Base-by-base conservation (phyloP, 225 moss, liverwort and hornwort species). In the Polytrichum formosum region DNA sequence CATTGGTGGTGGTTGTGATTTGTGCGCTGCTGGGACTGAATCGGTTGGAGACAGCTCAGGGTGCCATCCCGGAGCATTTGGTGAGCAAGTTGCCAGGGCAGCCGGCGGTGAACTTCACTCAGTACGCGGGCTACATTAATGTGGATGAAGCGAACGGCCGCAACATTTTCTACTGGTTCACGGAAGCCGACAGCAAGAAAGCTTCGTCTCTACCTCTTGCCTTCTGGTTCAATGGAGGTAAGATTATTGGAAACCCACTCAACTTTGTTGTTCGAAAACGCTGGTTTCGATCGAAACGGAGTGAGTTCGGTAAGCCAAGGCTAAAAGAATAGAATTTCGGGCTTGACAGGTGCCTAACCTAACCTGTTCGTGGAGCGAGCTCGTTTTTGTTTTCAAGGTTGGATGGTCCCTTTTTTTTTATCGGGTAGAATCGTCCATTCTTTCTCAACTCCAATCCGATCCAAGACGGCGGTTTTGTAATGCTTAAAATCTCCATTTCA, bases 191-290 rank as follows among this genome's bases (percentile, higher is more conserved):
- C 64, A 78, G 79, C 55, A 66, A 55, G 26, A 59, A 28, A 20
- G 35, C 69, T 23, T 54, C 76, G 2, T 67, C 78, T 0, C 81
- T 83, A 22, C 81, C 78, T 4, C 54, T 83, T 1, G 74, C 83
- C 6, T 81, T 83, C 78, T 87, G 83, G 83, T 83, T 87, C 7
- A 87, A 87, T 26, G 83, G 83, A 78, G 87, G 83, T 87, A 23
- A 59, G 70, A 33, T 7, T 5, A 13, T 55, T 4, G 16, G 1
- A 61, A 13, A n/a, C 23, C 59, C 8, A 20, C n/a, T 23, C 16
- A 8, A 59, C 6, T 30, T 6, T 30, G n/a, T 58, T 1, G 8
- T 6, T 20, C 6, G 58, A 58, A 58, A 22, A 58, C 20, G 22
- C 19, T 1, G 22, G 20, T 58, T 19, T 19, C 20, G 56, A 58